These are phyloP conservation scores for Helianthus tuberosus DNA, from an alignment of 129 eudicot genomes.

Conservation along the genomic window DNA sequence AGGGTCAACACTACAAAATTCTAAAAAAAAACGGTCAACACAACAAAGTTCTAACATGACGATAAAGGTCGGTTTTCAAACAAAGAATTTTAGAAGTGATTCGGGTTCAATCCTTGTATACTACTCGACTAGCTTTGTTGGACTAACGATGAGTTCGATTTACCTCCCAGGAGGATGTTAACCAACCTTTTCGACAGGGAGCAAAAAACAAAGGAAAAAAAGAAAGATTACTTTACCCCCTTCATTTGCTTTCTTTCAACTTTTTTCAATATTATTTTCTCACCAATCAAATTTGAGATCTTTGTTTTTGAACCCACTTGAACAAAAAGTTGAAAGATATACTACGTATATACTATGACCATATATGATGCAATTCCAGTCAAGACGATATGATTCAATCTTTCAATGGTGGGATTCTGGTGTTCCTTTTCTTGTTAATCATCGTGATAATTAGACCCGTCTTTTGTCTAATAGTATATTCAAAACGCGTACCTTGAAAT, in stretches of 20 bases:
- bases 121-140: constrained; percentile 2
- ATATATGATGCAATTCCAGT: constrained; percentile 61
- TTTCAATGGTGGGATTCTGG: constrained; percentile 41
- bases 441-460: constrained; percentile 6
- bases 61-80: not conserved
- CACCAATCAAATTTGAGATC: not conserved
- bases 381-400: constrained; percentile 32
- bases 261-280: constrained; percentile 13
- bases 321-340: constrained; percentile 33
- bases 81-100: not conserved
- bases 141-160: not conserved
- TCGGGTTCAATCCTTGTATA: not conserved
- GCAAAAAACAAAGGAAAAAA: not conserved
- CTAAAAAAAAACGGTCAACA: no score
- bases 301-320: constrained; percentile 17
- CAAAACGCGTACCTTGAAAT: no score
- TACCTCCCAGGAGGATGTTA: not conserved
- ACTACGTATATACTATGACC: constrained; percentile 24
- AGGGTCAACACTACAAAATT: no score
- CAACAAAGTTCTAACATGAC: constrained; percentile 19
- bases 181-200: not conserved
- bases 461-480: not conserved
- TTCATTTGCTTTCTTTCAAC: constrained; percentile 30
- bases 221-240: constrained; percentile 21
- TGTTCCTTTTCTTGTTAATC: constrained; percentile 28